Conservation (phyloP, 2,329 filamentous ascomycete genomes). For the Neurospora sp. region DNA sequence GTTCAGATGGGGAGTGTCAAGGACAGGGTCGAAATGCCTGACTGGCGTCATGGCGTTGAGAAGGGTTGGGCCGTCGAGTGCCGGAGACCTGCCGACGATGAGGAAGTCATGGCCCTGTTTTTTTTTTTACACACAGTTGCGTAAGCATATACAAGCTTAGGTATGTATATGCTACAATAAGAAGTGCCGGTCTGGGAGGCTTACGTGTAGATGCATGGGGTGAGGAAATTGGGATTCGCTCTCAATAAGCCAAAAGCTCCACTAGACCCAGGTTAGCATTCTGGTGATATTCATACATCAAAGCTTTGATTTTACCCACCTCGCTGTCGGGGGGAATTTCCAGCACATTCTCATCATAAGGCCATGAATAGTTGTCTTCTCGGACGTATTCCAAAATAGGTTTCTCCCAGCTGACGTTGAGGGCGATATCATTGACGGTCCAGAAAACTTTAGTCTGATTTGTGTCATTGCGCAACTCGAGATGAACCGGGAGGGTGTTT, state of each 20-base stretch:
- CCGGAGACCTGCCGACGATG: constrained; percentile 3
- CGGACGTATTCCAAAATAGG: constrained; percentile 9
- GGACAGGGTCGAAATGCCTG: constrained; percentile 1
- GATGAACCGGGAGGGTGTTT: constrained; percentile 10
- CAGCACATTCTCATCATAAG: constrained; percentile 4
- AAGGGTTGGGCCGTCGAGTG: background rate
- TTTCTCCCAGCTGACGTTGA: constrained; percentile 11
- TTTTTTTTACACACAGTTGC: background rate
- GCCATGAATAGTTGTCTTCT: constrained; percentile 3
- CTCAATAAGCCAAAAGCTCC: constrained; percentile 11
- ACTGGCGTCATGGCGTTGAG: background rate
- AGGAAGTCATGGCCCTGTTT: constrained; percentile 7
- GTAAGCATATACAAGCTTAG: background rate
- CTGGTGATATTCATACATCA: constrained; percentile 9
- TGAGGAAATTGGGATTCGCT: constrained; percentile 9
- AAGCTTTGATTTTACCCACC: background rate
- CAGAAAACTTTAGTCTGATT: constrained; percentile 4
- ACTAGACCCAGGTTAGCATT: constrained; percentile 14
- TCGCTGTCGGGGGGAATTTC: constrained; percentile 4
- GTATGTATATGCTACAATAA: background rate
- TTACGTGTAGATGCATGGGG: constrained; percentile 6
- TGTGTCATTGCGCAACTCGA: background rate
- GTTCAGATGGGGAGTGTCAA: constrained; percentile 1
- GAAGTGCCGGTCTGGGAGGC: background rate
- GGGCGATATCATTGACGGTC: constrained; percentile 6